Conservation (phyloP, 2,329 filamentous ascomycete species). For the Fusarium brachygibbosum region DNA sequence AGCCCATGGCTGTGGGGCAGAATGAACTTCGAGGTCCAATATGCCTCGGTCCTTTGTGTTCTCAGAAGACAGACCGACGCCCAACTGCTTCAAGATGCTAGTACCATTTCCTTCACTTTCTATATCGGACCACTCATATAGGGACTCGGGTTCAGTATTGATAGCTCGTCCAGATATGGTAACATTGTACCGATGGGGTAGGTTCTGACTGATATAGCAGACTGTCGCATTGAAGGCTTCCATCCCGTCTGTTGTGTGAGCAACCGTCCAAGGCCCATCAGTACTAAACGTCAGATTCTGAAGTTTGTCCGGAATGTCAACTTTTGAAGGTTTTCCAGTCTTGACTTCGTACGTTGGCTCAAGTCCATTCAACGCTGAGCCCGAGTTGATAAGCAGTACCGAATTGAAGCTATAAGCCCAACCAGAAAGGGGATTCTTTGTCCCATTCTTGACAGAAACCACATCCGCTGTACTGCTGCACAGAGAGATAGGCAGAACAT, state of each 20-base stretch:
- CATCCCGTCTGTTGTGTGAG: background rate
- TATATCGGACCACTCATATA: conserved; percentile 1
- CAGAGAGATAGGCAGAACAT: background rate
- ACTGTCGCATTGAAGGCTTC: conserved; percentile 6
- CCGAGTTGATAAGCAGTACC: conserved; percentile 7
- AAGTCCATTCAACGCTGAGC: conserved; percentile 5
- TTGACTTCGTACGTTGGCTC: background rate
- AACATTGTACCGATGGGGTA: conserved; percentile 18
- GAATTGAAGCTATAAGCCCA: conserved; percentile 11
- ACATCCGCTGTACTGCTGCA: background rate
- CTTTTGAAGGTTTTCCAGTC: background rate
- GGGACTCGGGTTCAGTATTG: conserved; percentile 9
- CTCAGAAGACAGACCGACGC: background rate
- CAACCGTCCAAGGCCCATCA: conserved; percentile 14
- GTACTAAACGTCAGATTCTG: background rate
- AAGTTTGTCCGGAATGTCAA: background rate
- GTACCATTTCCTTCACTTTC: background rate
- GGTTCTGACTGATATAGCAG: conserved; percentile 18
- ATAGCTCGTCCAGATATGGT: conserved; percentile 20
- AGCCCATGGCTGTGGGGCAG: background rate
- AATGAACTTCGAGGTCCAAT: conserved; percentile 7
- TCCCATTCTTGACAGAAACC: background rate
- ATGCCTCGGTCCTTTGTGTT: conserved; percentile 4
- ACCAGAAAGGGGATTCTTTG: conserved; percentile 17
- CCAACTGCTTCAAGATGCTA: conserved; percentile 6